Conservation (phyloP, 108 stramenopile genomes). For the Skeletonema menzelii region DNA sequence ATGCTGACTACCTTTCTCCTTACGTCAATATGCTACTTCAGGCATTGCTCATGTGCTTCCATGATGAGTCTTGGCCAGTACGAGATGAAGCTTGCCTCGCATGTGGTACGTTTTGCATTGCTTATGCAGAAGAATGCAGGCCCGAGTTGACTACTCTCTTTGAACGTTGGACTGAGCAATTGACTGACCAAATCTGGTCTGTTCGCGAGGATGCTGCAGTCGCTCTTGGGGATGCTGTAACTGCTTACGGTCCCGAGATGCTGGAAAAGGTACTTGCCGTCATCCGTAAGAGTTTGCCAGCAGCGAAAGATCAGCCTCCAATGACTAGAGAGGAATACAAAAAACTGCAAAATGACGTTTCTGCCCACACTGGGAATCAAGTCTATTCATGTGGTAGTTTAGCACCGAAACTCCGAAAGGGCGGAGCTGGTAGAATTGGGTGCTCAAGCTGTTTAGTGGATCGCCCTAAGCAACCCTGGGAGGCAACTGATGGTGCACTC, state of each 20-base stretch:
- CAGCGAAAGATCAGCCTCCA: conserved; percentile 78
- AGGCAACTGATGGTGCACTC: conserved; percentile 93
- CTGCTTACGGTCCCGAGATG: conserved; percentile 75
- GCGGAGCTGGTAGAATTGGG: conserved; percentile 85
- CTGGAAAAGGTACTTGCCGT: conserved; percentile 55
- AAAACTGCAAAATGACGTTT: conserved; percentile 74
- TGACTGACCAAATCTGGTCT: conserved; percentile 97
- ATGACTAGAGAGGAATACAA: conserved; percentile 89
- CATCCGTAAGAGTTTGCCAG: conserved; percentile 53
- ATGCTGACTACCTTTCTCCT: conserved; percentile 61
- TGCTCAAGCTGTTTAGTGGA: conserved; percentile 79
- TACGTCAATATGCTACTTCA: conserved; percentile 72
- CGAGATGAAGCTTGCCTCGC: conserved; percentile 97
- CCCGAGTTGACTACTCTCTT: conserved; percentile 82
- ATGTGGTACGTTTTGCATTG: conserved; percentile 85
- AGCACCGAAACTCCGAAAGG: conserved; percentile 93
- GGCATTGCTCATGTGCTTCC: conserved; percentile 95
- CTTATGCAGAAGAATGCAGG: conserved; percentile 87
- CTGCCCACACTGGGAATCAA: conserved; percentile 77
- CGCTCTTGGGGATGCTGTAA: conserved; percentile 88
- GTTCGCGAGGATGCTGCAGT: conserved; percentile 94
- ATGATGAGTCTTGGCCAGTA: conserved; percentile 98
- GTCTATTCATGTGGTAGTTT: conserved; percentile 92
- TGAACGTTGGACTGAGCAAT: conserved; percentile 91
- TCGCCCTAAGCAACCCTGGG: conserved; percentile 93